Conservation (phyloP, 768 basidiomycete genomes). For the Pisolithus orientalis region DNA sequence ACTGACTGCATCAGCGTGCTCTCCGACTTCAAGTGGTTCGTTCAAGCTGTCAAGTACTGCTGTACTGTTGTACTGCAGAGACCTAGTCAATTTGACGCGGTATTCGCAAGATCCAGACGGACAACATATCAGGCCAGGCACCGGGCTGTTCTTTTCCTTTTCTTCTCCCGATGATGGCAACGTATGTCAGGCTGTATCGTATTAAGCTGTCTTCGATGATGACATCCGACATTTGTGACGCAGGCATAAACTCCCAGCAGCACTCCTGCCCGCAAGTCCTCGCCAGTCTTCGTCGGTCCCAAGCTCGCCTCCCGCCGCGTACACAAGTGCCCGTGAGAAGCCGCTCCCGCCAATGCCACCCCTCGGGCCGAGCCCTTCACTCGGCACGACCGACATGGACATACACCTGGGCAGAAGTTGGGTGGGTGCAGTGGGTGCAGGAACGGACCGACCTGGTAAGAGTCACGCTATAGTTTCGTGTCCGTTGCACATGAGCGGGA, state of each 20-base stretch:
- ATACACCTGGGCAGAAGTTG: constrained; percentile 22
- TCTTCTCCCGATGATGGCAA: constrained; percentile 4
- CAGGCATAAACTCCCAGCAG: constrained; percentile 19
- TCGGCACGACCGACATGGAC: constrained; percentile 23
- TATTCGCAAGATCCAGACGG: background rate
- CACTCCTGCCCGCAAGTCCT: constrained; percentile 15
- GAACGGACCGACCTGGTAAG: constrained; percentile 17
- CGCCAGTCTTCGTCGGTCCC: constrained; percentile 22
- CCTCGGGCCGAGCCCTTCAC: constrained; percentile 10
- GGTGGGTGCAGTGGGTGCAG: constrained; percentile 11
- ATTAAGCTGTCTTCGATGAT: background rate
- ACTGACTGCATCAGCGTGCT: background rate
- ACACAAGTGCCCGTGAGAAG: constrained; percentile 25
- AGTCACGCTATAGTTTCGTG: background rate
- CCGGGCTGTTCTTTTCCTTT: background rate
- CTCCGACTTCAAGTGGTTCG: background rate
- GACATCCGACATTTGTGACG: background rate
- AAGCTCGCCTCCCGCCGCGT: constrained; percentile 10
- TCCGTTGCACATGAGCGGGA: background rate
- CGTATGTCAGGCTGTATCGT: constrained; percentile 14
- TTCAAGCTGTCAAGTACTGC: background rate
- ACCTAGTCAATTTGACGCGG: too few relatives aligned
- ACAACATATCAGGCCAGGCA: background rate
- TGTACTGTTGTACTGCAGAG: too few relatives aligned
- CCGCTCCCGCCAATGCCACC: constrained; percentile 31